These are phyloP conservation scores for Orbilia ellipsospora DNA, from an alignment of 2,329 filamentous ascomycete genomes.

Conservation along the genomic window DNA sequence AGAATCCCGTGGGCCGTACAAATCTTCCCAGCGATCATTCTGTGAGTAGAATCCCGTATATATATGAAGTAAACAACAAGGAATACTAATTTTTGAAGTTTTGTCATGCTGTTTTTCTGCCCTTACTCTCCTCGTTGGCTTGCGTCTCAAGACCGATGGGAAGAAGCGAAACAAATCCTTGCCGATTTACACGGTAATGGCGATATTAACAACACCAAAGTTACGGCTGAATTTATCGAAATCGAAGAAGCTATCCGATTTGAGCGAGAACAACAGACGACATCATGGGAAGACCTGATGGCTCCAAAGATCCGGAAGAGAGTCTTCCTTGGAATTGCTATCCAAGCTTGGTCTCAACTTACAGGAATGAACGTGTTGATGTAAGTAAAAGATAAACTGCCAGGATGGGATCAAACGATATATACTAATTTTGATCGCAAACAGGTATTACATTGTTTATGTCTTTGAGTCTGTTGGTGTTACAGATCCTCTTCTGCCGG, in stretches of 20 bases:
- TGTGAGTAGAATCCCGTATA: constrained; percentile 57
- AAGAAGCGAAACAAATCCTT: constrained; percentile 71
- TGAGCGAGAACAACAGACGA: constrained; percentile 67
- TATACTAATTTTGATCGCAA: no score
- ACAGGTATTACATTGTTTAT: constrained; percentile 68
- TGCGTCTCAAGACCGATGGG: constrained; percentile 74
- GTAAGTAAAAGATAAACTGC: constrained; percentile 56
- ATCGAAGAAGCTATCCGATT: constrained; percentile 69
- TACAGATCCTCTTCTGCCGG: constrained; percentile 69
- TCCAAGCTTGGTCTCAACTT: constrained; percentile 72
- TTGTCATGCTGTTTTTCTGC: constrained; percentile 71
- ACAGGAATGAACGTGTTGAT: constrained; percentile 71
- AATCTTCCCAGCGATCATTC: constrained; percentile 68
- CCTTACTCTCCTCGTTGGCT: constrained; percentile 77
- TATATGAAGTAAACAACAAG: background rate
- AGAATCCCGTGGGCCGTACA: constrained; percentile 73
- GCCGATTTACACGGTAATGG: constrained; percentile 71
- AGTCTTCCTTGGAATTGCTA: constrained; percentile 69
- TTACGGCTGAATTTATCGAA: constrained; percentile 73
- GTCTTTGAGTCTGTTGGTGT: constrained; percentile 71
- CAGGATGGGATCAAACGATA: no score
- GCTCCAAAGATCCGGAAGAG: constrained; percentile 69
- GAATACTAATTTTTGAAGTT: constrained; percentile 50
- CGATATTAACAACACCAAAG: constrained; percentile 69
- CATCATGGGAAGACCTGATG: constrained; percentile 67